Percentiles rank a stretch among this genome's conserved stretches.
These are phyloP conservation scores for Henckelia pumila DNA, from an alignment of 257 asterid genomes.

Conservation along the genomic window DNA sequence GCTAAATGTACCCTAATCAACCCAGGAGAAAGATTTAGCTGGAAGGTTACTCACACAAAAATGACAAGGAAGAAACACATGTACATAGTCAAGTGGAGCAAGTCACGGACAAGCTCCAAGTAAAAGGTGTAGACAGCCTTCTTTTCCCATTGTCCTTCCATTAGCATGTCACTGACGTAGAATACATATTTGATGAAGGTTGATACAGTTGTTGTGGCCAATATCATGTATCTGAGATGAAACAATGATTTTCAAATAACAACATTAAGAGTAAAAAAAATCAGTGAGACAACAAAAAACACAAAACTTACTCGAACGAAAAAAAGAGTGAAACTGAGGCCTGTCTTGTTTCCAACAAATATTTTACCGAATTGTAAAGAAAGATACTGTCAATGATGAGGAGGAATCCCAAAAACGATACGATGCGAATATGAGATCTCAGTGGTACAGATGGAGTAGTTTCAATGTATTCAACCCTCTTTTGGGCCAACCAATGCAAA, in stretches of 20 bases:
- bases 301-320: constrained; percentile 77
- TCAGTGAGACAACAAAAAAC: constrained; percentile 5
- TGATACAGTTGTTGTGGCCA: constrained; percentile 86
- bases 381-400: constrained; percentile 65
- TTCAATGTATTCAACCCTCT: constrained; percentile 95
- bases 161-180: constrained; percentile 82
- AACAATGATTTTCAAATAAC: not conserved
- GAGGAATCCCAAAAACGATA: constrained; percentile 88
- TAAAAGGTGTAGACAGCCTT: constrained; percentile 95
- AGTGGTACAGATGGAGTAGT: constrained; percentile 82
- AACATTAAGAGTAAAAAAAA: not conserved
- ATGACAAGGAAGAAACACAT: constrained; percentile 95
- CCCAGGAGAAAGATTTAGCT: constrained; percentile 16
- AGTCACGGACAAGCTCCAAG: constrained; percentile 85
- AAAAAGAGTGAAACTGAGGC: constrained; percentile 92
- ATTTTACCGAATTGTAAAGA: constrained; percentile 55
- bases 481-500: constrained; percentile 98
- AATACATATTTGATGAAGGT: constrained; percentile 79
- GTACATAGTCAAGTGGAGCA: constrained; percentile 92
- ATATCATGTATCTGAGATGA: constrained; percentile 76
- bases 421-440: constrained; percentile 74
- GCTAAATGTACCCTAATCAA: constrained; percentile 7
- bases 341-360: constrained; percentile 68
- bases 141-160: constrained; percentile 99
- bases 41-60: constrained; percentile 66